Evolutionary conservation across 371 early-diverging fungal species (phyloP).

Genomic region (Fennellomyces sp.): DNA sequence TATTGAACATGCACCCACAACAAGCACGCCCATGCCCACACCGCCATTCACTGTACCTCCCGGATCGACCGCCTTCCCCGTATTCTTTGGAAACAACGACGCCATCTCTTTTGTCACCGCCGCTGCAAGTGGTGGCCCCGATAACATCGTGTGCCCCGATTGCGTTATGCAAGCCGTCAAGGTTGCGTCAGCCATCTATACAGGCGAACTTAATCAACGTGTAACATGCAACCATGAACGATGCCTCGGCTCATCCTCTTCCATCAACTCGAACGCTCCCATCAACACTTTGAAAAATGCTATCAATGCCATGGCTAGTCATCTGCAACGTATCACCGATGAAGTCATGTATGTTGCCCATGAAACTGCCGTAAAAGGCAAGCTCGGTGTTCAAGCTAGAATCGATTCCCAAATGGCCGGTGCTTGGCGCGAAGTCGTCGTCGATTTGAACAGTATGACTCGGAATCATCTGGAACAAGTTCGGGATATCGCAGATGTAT

Average conservation of each 20-base stretch:
- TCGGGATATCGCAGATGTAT: conserved; percentile 74
- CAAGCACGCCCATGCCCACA: conserved; percentile 18
- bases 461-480: conserved; percentile 70
- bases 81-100: conserved; percentile 10
- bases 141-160: conserved; percentile 30
- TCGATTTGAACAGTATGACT: conserved; percentile 70
- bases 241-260: neutral
- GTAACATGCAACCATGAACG: conserved; percentile 46
- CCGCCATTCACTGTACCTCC: conserved; percentile 19
- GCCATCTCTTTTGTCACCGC: conserved; percentile 6
- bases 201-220: conserved; percentile 50
- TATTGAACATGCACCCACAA: neutral
- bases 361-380: conserved; percentile 69
- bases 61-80: conserved; percentile 12
- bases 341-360: conserved; percentile 62
- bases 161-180: conserved; percentile 49
- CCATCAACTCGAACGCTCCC: conserved; percentile 23
- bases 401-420: conserved; percentile 53
- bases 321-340: conserved; percentile 54
- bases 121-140: conserved; percentile 1
- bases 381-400: conserved; percentile 63
- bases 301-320: conserved; percentile 69
- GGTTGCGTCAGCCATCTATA: conserved; percentile 52
- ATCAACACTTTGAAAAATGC: conserved; percentile 53
- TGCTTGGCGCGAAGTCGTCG: conserved; percentile 72